phyloP scores from a whole-genome alignment of 768 basidiomycete genomes.

The Auricularia sp. region DNA sequence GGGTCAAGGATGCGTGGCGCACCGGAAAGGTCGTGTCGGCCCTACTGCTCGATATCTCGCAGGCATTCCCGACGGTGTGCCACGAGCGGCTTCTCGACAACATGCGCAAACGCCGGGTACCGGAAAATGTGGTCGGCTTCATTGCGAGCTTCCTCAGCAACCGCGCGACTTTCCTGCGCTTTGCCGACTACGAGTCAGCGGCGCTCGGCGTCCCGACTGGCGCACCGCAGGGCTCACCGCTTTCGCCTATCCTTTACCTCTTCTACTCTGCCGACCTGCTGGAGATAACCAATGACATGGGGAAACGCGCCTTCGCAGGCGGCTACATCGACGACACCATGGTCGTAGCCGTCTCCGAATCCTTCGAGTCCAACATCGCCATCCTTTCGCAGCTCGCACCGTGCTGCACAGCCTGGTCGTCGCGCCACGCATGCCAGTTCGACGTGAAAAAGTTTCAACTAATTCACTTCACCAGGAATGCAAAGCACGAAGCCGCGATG shows the following conservation, averaged over 20 bases:
- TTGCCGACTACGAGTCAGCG: conserved; percentile 3
- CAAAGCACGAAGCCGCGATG: too few relatives aligned
- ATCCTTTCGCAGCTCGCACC: not conserved
- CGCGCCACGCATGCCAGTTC: not conserved
- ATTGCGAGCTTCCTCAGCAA: conserved; percentile 2
- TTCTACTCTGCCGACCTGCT: conserved; percentile 8
- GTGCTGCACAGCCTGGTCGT: not conserved
- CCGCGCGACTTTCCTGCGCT: not conserved
- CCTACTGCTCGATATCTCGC: conserved; percentile 7
- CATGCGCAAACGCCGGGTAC: conserved; percentile 5
- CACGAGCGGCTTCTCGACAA: conserved; percentile 6
- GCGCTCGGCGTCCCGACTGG: conserved; percentile 2
- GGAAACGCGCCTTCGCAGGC: not conserved
- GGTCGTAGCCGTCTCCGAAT: not conserved
- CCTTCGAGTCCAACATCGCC: not conserved
- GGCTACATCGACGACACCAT: conserved; percentile 2
- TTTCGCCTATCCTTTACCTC: conserved; percentile 9
- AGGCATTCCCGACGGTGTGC: conserved; percentile 10
- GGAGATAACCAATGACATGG: not conserved
- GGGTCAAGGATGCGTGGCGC: conserved; percentile 9
- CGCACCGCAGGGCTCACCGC: conserved; percentile 7
- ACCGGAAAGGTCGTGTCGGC: conserved; percentile 3
- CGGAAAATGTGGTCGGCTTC: conserved; percentile 4
- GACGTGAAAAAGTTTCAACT: conserved; percentile 1
- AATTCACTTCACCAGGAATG: not conserved